Evolutionary conservation across 306 rosid genomes (phyloP).

Genomic region (Astragalus glycyphyllos): DNA sequence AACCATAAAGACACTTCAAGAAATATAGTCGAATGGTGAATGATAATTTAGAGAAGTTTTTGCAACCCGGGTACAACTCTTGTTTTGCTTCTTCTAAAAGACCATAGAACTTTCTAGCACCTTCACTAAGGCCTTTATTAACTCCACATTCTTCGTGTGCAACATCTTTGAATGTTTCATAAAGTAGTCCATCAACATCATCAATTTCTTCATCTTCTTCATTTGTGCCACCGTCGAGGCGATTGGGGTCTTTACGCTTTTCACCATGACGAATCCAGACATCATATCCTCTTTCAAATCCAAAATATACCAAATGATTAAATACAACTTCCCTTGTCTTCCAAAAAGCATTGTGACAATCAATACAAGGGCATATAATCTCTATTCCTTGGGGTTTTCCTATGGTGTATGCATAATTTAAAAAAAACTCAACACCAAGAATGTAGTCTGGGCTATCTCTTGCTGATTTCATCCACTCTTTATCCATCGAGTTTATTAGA

Average conservation of each 20-base stretch:
- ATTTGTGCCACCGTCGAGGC: background rate
- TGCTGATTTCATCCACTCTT: background rate
- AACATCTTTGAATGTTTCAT: slow-evolving; percentile 1
- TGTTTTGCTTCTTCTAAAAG: background rate
- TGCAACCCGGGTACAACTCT: background rate
- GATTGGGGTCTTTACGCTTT: too few species aligned
- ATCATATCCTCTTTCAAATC: background rate
- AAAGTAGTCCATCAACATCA: background rate
- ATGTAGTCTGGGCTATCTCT: background rate
- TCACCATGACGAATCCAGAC: background rate
- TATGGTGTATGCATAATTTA: background rate
- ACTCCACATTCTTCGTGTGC: background rate
- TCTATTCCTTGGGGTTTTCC: background rate
- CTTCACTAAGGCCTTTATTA: background rate
- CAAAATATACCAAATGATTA: background rate
- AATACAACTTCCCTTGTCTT: background rate
- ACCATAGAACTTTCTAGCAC: background rate
- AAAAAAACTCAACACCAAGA: background rate
- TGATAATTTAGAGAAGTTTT: background rate
- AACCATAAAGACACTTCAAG: background rate
- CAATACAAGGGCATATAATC: background rate
- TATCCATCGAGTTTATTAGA: background rate
- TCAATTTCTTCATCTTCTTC: background rate
- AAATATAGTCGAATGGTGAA: background rate
- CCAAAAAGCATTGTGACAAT: background rate